Evolutionary conservation across 1,284 basidiomycete species (phyloP).

Genomic region (Coniferiporia weirii): DNA sequence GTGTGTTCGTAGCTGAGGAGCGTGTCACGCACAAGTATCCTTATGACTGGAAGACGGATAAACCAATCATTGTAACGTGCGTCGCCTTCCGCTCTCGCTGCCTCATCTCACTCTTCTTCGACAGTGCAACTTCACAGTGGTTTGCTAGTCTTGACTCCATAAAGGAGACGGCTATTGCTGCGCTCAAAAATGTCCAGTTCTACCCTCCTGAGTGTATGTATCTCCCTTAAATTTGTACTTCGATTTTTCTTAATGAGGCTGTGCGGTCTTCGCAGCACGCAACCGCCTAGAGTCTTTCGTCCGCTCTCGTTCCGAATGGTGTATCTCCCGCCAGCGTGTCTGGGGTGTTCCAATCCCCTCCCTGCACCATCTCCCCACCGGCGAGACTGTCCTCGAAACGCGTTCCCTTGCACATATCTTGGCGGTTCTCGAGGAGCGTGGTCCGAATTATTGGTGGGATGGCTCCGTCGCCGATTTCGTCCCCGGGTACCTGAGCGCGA

Average conservation of each 20-base stretch:
- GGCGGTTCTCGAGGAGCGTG: slow-evolving; percentile 63
- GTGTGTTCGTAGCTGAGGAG: slow-evolving; percentile 62
- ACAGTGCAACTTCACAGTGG: slow-evolving; percentile 96
- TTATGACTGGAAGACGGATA: slow-evolving; percentile 95
- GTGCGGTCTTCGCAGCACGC: slow-evolving; percentile 47
- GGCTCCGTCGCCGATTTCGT: slow-evolving; percentile 83
- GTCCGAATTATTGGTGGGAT: slow-evolving; percentile 89
- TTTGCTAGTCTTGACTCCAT: slow-evolving; percentile 89
- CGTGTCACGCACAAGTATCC: slow-evolving; percentile 87
- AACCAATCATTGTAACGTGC: slow-evolving; percentile 87
- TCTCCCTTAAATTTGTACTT: slow-evolving; percentile 12
- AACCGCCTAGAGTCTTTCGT: slow-evolving; percentile 86
- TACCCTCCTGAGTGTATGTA: slow-evolving; percentile 70
- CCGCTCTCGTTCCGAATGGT: slow-evolving; percentile 92
- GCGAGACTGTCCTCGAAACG: slow-evolving; percentile 62
- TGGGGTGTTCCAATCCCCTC: slow-evolving; percentile 99
- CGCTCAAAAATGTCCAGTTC: slow-evolving; percentile 74
- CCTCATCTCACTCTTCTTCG: not conserved
- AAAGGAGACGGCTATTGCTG: slow-evolving; percentile 70
- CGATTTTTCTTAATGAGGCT: slow-evolving; percentile 5
- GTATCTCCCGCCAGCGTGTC: slow-evolving; percentile 94
- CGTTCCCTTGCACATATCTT: slow-evolving; percentile 78
- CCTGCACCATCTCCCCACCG: slow-evolving; percentile 65
- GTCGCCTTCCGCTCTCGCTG: slow-evolving; percentile 23
- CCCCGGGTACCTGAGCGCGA: slow-evolving; percentile 44